Evolutionary conservation across 495 filamentous ascomycete species (phyloP), one percentile per base, ranked within the genome.

Genomic region (Penicillium salamii): DNA sequence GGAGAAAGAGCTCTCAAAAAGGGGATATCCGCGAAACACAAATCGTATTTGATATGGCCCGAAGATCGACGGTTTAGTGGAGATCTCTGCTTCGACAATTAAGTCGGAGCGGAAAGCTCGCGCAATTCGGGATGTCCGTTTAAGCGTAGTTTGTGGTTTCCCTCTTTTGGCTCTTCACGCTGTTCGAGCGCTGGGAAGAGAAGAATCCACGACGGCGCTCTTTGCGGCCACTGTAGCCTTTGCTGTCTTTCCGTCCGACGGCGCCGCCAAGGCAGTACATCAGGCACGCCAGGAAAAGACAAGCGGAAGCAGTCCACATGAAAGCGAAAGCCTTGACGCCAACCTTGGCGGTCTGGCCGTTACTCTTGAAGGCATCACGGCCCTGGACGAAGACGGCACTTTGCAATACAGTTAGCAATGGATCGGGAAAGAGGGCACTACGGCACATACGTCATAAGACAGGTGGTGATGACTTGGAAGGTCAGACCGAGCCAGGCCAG

Each of bases 291-390:
- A 95, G 67, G 50, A 91, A 70, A 39, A 89, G 77, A 38, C 81
- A 84, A 1, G 76, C 81, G 58, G 84, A 81, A 4, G 88, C 78
- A 2, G 85, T 85, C 91, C 91, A 96, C 69, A 86, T 89, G 71
- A 95, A 96, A 21, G 81, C 91, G 56, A 88, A 91, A 6, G 87
- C 84, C 52, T 90, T 89, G 13, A 67, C 55, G 20, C 91, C 91
- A 5, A 96, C 65, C 7, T 55, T 65, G 18, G 91, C 81, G 29
- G 50, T 42, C 36, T 84, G 78, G 56, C 78, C 78, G 48, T 74
- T 78, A 28, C 57, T 47, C 23, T 68, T 70, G 74, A 95, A 95
- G 14, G 69, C 74, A 61, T 90, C 70, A 55, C 90, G 89, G 57
- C 82, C 87, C 64, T 85, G 75, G 47, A 95, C 88, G 55, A 81